phyloP scores from a whole-genome alignment of 2,329 filamentous ascomycete genomes.

The Aspergillus sp. region DNA sequence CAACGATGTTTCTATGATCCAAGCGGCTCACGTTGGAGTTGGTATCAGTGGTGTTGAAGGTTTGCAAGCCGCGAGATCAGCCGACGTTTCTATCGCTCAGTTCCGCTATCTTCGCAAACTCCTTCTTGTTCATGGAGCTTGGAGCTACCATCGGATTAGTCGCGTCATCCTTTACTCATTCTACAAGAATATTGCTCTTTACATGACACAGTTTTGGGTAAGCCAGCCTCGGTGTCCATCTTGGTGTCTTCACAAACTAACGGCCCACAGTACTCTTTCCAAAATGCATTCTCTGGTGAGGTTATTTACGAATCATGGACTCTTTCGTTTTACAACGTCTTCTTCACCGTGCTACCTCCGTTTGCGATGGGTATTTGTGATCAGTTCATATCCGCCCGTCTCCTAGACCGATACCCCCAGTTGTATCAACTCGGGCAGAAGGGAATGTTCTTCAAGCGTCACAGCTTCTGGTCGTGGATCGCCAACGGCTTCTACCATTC shows the following conservation, averaged over 20 bases:
- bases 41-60: conserved; percentile 97
- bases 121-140: conserved; percentile 89
- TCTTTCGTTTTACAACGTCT: conserved; percentile 98
- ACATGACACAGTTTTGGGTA: conserved; percentile 99
- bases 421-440: conserved; percentile 91
- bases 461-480: conserved; percentile 92
- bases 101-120: conserved; percentile 94
- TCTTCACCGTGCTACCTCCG: conserved; percentile 92
- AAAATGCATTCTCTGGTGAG: conserved; percentile 96
- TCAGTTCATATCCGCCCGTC: conserved; percentile 91
- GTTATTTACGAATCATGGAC: conserved; percentile 99
- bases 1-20: conserved; percentile 99
- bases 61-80: conserved; percentile 91
- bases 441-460: conserved; percentile 88
- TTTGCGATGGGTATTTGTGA: conserved; percentile 95
- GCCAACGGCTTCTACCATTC: conserved; percentile 95
- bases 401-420: conserved; percentile 94
- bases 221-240: conserved; percentile 35
- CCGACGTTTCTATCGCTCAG: conserved; percentile 92
- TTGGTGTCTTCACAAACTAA: conserved; percentile 12
- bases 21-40: conserved; percentile 95
- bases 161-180: conserved; percentile 98
- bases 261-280: conserved; percentile 77
- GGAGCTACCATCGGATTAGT: conserved; percentile 96
- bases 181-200: conserved; percentile 98